Conservation (phyloP, 1,284 basidiomycete genomes). For the Neotropicomus parvogracilis region DNA sequence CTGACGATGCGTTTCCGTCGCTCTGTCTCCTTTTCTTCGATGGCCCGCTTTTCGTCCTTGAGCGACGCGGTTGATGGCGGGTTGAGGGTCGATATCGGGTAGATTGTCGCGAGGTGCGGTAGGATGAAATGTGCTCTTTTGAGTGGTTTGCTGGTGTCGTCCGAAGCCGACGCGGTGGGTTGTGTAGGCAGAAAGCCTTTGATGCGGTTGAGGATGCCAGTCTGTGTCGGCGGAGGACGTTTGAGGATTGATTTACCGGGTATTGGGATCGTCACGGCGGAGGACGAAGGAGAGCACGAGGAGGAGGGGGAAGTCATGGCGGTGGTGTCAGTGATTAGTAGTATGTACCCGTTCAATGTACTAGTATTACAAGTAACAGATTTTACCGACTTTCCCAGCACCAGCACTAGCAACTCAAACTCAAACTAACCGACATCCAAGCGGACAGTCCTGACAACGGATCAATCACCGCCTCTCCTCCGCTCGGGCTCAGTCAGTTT, state of each 20-base stretch:
- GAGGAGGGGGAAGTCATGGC: slow-evolving; percentile 3
- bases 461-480: too few relatives aligned
- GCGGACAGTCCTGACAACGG: too few relatives aligned
- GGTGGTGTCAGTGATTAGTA: too few relatives aligned
- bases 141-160: slow-evolving; percentile 51
- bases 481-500: too few relatives aligned
- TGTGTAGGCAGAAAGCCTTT: slow-evolving; percentile 39
- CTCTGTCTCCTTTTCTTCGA: slow-evolving; percentile 66
- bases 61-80: slow-evolving; percentile 75
- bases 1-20: slow-evolving; percentile 58
- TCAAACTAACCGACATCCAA: too few relatives aligned
- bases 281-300: slow-evolving; percentile 63
- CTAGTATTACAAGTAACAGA: too few relatives aligned
- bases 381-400: too few relatives aligned
- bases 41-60: slow-evolving; percentile 69
- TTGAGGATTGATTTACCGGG: slow-evolving; percentile 78
- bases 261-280: slow-evolving; percentile 69
- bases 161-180: slow-evolving; percentile 21
- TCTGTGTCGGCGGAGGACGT: slow-evolving; percentile 64
- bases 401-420: too few relatives aligned
- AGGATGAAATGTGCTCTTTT: slow-evolving; percentile 85
- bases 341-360: too few relatives aligned
- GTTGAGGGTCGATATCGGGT: slow-evolving; percentile 77
- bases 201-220: slow-evolving; percentile 69
- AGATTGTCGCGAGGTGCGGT: slow-evolving; percentile 77